These are phyloP conservation scores for Colletotrichum liriopes DNA, from an alignment of 2,329 filamentous ascomycete genomes.

Conservation along the genomic window DNA sequence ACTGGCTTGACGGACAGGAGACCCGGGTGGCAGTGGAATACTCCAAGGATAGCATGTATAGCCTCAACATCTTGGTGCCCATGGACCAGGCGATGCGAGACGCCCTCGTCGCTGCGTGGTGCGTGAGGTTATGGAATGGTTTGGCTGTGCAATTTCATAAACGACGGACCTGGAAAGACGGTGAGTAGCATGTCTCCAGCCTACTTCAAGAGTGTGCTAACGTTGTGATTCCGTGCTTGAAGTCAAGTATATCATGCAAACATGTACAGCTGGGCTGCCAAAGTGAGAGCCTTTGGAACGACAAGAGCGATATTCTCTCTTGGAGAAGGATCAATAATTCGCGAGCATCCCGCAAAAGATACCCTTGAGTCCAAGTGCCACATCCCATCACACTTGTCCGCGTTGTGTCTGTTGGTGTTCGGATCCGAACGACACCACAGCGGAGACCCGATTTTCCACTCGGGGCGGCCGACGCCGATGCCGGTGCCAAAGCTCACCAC, in stretches of 20 bases:
- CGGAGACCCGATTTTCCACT: constrained; percentile 13
- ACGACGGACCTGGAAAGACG: constrained; percentile 32
- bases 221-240: not conserved
- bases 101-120: constrained; percentile 55
- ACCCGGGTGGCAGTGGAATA: constrained; percentile 52
- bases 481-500: constrained; percentile 21
- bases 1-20: constrained; percentile 52
- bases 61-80: constrained; percentile 51
- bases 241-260: constrained; percentile 37
- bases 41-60: constrained; percentile 47
- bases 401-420: not conserved
- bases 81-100: constrained; percentile 50
- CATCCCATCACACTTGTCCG: too few relatives aligned
- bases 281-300: not conserved
- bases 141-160: constrained; percentile 44
- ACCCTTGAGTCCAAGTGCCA: not conserved
- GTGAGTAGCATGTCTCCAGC: not conserved
- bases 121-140: constrained; percentile 54
- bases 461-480: constrained; percentile 39
- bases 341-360: too few relatives aligned
- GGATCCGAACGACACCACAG: not conserved
- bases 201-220: not conserved
- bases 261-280: constrained; percentile 24
- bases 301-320: not conserved
- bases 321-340: too few relatives aligned